A percentile compares a stretch with the other conserved stretches of the same genome.
Evolutionary conservation across 768 basidiomycete genomes (phyloP).

Genomic region (Termitomyces heimii): DNA sequence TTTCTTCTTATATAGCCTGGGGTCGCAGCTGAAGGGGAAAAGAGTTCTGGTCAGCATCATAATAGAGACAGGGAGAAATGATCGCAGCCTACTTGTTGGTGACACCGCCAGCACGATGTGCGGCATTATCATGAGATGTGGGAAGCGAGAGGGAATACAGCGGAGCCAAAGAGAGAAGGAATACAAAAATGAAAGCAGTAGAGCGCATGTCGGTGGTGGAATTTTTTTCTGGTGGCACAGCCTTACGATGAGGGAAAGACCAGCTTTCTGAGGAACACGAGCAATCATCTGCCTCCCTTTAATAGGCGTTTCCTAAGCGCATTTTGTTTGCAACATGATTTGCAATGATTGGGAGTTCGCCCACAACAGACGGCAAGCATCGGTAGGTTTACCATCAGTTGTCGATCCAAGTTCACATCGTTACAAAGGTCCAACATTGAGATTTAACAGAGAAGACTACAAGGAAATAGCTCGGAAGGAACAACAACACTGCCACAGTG

Average conservation of each 20-base stretch:
- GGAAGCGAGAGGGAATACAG: slow-evolving; percentile 1
- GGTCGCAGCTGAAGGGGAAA: not conserved
- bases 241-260: not conserved
- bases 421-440: not conserved
- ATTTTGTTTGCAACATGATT: not conserved
- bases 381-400: not conserved
- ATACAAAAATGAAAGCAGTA: not conserved
- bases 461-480: not conserved
- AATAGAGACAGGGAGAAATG: not conserved
- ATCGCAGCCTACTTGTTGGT: not conserved
- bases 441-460: not conserved
- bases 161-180: not conserved
- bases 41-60: not conserved
- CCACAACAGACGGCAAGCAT: not conserved
- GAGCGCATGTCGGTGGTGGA: not conserved
- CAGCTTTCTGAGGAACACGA: slow-evolving; percentile 3
- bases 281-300: not conserved
- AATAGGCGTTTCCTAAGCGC: not conserved
- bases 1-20: not conserved
- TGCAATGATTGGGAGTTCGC: not conserved
- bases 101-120: not conserved
- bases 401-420: not conserved
- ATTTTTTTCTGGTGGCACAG: not conserved
- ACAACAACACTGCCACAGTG: not conserved
- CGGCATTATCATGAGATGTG: not conserved